Percentiles rank a stretch among this genome's conserved stretches.
These are phyloP conservation scores for Picochlorum sp. DNA, from an alignment of 139 green algal genomes.

Conservation along the genomic window DNA sequence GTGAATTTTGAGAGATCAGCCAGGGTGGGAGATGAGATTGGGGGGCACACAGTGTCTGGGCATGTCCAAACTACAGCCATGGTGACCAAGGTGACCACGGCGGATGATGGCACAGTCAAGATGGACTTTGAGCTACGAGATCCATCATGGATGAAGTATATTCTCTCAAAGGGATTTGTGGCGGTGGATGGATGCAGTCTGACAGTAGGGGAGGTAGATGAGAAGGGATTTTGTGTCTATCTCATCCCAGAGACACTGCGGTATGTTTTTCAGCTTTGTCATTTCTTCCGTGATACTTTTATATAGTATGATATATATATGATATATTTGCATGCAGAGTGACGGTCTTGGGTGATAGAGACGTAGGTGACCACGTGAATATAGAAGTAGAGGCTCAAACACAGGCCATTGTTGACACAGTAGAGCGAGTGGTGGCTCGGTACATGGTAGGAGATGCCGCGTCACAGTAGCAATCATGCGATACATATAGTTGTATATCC, in stretches of 20 bases:
- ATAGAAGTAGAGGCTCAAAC: slow-evolving; percentile 89
- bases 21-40: slow-evolving; percentile 80
- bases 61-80: slow-evolving; percentile 75
- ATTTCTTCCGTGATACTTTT: background rate
- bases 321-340: slow-evolving; percentile 14
- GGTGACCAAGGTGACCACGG: slow-evolving; percentile 42
- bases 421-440: slow-evolving; percentile 66
- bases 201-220: slow-evolving; percentile 57
- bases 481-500: no score
- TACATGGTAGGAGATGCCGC: background rate
- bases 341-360: slow-evolving; percentile 63
- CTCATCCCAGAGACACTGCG: slow-evolving; percentile 90
- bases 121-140: slow-evolving; percentile 61
- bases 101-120: slow-evolving; percentile 57
- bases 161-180: slow-evolving; percentile 92
- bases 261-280: background rate
- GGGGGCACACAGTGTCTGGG: slow-evolving; percentile 84
- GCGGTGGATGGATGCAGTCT: slow-evolving; percentile 86
- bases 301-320: background rate
- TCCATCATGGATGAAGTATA: slow-evolving; percentile 78
- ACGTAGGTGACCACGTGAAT: slow-evolving; percentile 67
- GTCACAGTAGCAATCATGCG: background rate
- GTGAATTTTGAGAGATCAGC: slow-evolving; percentile 80
- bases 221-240: slow-evolving; percentile 74
- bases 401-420: slow-evolving; percentile 88